A percentile compares a stretch with the other conserved stretches of the same genome.
Conservation (phyloP, 2,329 filamentous ascomycete species). For the Lasiodiplodia sp. region DNA sequence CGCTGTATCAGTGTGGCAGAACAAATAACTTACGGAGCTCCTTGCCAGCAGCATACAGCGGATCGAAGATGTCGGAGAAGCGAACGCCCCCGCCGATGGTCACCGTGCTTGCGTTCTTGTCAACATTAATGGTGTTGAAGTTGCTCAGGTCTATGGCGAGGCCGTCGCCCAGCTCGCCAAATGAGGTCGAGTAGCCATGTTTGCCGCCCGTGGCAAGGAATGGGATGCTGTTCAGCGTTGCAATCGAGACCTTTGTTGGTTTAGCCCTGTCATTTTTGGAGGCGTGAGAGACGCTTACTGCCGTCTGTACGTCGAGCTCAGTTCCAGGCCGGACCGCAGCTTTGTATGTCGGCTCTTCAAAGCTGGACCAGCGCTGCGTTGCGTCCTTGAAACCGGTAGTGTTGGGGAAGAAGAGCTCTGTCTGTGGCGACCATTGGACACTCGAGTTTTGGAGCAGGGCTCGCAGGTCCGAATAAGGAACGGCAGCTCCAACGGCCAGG, state of each 20-base stretch:
- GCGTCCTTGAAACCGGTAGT: not conserved
- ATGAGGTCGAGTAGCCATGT: slow-evolving; percentile 43
- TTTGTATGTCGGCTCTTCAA: not conserved
- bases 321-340: not conserved
- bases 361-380: not conserved
- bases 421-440: not conserved
- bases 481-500: too few species aligned
- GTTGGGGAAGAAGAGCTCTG: not conserved
- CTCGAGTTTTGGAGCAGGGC: not conserved
- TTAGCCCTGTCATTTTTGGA: too few species aligned
- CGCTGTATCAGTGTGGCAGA: too few species aligned
- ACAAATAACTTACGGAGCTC: slow-evolving; percentile 40
- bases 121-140: slow-evolving; percentile 39
- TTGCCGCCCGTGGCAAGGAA: slow-evolving; percentile 46
- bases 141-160: slow-evolving; percentile 44
- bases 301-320: not conserved
- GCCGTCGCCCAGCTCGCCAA: slow-evolving; percentile 38
- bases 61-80: slow-evolving; percentile 38
- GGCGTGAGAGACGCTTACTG: not conserved
- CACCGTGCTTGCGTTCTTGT: slow-evolving; percentile 36
- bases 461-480: too few species aligned
- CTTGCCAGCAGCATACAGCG: slow-evolving; percentile 40
- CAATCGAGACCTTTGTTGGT: not conserved
- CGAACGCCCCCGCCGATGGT: slow-evolving; percentile 39
- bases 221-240: slow-evolving; percentile 33